Percentiles rank a stretch among this genome's conserved stretches.
phyloP scores from a whole-genome alignment of 306 rosid genomes.

The Medicago lupulina region DNA sequence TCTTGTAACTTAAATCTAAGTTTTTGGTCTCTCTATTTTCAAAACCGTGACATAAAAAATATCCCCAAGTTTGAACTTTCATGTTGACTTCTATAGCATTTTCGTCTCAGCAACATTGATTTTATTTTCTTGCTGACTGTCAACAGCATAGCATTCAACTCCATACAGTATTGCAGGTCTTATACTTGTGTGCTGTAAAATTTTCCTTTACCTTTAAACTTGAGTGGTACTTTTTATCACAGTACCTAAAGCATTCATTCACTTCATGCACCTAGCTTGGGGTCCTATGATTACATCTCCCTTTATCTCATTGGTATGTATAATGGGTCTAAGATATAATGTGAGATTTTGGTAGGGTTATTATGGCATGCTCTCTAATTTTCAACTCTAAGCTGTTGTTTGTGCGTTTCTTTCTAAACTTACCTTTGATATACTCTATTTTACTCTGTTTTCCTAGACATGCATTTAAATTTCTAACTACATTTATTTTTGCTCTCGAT shows the following conservation, averaged over 20 bases:
- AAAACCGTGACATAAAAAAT: background rate
- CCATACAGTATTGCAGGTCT: background rate
- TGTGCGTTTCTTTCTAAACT: background rate
- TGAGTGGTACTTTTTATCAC: background rate
- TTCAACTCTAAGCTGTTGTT: background rate
- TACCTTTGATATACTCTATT: background rate
- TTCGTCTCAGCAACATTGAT: background rate
- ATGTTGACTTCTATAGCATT: background rate
- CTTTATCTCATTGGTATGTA: background rate
- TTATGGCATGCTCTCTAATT: background rate
- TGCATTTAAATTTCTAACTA: too few species aligned
- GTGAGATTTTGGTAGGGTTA: background rate
- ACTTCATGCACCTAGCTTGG: background rate
- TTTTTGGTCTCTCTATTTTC: background rate
- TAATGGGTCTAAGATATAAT: background rate
- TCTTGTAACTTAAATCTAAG: background rate
- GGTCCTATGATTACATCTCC: background rate
- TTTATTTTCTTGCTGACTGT: background rate
- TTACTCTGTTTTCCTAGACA: too few species aligned
- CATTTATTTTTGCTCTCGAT: background rate
- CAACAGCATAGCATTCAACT: background rate
- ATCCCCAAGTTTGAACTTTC: background rate
- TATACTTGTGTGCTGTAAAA: background rate
- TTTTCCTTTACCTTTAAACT: constrained; percentile 1
- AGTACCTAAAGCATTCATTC: background rate